Percentiles rank a stretch among this genome's conserved stretches.
phyloP scores from a whole-genome alignment of 345 rosid species.

The Cardamine chenopodiifolia region DNA sequence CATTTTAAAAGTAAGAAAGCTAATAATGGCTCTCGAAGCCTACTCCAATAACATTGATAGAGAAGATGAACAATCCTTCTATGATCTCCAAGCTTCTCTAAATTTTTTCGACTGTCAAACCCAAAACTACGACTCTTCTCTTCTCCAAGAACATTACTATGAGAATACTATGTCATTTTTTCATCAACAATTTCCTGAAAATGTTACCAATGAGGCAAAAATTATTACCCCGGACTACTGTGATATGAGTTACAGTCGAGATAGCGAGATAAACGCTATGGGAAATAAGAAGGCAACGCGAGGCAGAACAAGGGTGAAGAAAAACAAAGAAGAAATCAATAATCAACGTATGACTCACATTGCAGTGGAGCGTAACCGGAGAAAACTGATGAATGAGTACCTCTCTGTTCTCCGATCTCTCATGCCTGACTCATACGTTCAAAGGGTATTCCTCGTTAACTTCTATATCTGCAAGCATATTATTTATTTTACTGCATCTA shows the following conservation, averaged over 20 bases:
- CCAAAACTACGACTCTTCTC: slow-evolving; percentile 24
- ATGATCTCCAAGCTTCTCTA: slow-evolving; percentile 36
- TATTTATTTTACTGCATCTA: background rate
- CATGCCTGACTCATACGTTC: slow-evolving; percentile 88
- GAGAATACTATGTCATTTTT: slow-evolving; percentile 10
- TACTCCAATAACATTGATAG: slow-evolving; percentile 51
- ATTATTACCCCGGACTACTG: background rate
- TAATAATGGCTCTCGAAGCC: slow-evolving; percentile 66
- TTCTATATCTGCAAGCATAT: background rate
- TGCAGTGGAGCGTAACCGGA: slow-evolving; percentile 93
- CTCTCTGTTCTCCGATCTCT: slow-evolving; percentile 75
- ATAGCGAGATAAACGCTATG: background rate
- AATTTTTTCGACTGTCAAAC: slow-evolving; percentile 52
- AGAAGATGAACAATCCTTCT: slow-evolving; percentile 28
- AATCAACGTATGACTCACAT: slow-evolving; percentile 97
- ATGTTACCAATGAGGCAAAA: background rate
- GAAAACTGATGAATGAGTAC: slow-evolving; percentile 92
- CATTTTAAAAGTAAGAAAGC: slow-evolving; percentile 2
- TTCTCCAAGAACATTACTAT: slow-evolving; percentile 38
- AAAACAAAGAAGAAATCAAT: slow-evolving; percentile 83
- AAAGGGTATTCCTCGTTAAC: slow-evolving; percentile 55
- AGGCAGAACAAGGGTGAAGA: slow-evolving; percentile 61
- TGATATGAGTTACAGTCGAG: slow-evolving; percentile 9
- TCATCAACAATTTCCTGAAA: slow-evolving; percentile 25
- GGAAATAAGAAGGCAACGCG: slow-evolving; percentile 50